These are phyloP conservation scores for Chlorella sp. DNA, from an alignment of 139 green algal genomes.

Conservation along the genomic window DNA sequence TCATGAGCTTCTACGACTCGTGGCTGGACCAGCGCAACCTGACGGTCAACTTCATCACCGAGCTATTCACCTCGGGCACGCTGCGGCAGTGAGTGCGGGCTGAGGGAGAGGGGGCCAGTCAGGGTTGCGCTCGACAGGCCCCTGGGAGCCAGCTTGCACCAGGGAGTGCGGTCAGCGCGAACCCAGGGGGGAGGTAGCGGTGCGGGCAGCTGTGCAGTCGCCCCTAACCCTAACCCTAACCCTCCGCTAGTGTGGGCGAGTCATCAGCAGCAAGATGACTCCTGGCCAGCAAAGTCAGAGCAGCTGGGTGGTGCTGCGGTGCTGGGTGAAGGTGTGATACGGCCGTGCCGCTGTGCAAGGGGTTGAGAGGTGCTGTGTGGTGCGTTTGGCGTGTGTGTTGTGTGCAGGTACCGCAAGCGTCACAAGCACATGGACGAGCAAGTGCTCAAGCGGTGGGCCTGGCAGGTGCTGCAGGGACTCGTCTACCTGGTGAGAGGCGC, in stretches of 20 bases:
- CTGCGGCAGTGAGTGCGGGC: constrained; percentile 80
- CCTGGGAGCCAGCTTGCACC: no score
- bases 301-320: neutral
- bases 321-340: no score
- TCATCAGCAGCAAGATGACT: no score
- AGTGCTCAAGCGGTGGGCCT: constrained; percentile 92
- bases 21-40: constrained; percentile 88
- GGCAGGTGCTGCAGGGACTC: constrained; percentile 96
- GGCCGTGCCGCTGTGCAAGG: no score
- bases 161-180: no score
- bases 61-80: constrained; percentile 96
- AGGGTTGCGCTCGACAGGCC: no score
- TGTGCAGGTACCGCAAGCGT: constrained; percentile 84
- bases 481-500: constrained; percentile 83
- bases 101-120: neutral
- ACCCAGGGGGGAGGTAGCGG: neutral
- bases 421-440: constrained; percentile 88
- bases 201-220: no score
- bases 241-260: no score
- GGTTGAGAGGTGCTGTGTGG: no score
- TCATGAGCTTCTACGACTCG: constrained; percentile 96
- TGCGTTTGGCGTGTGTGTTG: neutral
- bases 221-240: no score
- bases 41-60: constrained; percentile 99
- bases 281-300: no score